Conservation (phyloP, 768 basidiomycete genomes). For the Hirschioporus abietinus region DNA sequence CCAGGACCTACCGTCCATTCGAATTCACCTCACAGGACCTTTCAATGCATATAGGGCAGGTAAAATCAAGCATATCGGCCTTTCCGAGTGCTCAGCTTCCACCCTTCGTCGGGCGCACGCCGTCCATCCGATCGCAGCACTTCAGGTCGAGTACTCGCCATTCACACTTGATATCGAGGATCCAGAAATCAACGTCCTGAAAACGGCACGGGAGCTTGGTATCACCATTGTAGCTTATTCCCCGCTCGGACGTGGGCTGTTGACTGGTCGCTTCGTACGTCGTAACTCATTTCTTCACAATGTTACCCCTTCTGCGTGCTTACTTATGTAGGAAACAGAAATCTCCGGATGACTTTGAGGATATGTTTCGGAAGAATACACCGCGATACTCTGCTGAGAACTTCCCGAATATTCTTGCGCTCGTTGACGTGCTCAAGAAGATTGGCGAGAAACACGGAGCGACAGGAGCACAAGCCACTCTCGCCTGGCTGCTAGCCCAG, state of each 20-base stretch:
- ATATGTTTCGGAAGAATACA: conserved; percentile 20
- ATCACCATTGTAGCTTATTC: conserved; percentile 37
- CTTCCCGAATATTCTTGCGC: conserved; percentile 30
- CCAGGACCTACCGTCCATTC: conserved; percentile 19
- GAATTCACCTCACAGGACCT: not conserved
- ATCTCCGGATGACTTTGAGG: conserved; percentile 27
- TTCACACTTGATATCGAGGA: conserved; percentile 27
- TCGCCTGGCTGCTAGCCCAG: conserved; percentile 27
- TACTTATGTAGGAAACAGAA: conserved; percentile 15
- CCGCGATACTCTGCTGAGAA: conserved; percentile 25
- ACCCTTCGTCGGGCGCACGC: conserved; percentile 29
- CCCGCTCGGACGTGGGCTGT: conserved; percentile 28
- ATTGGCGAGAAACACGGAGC: conserved; percentile 19
- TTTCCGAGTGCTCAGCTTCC: conserved; percentile 29
- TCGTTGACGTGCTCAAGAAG: conserved; percentile 15
- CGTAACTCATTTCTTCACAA: conserved; percentile 5
- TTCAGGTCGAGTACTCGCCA: conserved; percentile 28
- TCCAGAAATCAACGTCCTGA: conserved; percentile 25
- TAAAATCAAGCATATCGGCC: conserved; percentile 31
- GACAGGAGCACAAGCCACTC: conserved; percentile 29
- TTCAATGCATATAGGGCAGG: conserved; percentile 20
- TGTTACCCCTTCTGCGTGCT: conserved; percentile 3
- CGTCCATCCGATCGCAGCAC: conserved; percentile 26
- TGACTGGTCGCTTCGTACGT: conserved; percentile 18
- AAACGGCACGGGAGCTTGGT: conserved; percentile 34